Percentiles rank a stretch among this genome's conserved stretches.
phyloP scores from a whole-genome alignment of 805 yeast genomes.

The Cyberlindnera galapagoensis region DNA sequence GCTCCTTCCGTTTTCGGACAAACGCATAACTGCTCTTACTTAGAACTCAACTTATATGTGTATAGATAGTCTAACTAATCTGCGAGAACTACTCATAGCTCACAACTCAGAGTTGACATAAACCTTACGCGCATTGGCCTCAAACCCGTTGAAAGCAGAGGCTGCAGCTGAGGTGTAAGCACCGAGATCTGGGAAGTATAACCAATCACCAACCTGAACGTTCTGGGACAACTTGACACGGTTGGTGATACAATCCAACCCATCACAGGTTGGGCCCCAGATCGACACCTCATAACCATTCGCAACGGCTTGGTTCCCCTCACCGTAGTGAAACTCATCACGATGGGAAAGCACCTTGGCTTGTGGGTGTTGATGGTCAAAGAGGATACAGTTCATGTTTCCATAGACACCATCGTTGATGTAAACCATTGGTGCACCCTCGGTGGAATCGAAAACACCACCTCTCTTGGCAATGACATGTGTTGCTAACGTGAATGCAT shows the following conservation, averaged over 20 bases:
- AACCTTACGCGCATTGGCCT: constrained; percentile 48
- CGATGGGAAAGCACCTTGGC: constrained; percentile 60
- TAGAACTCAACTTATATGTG: too few relatives aligned
- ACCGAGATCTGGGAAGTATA: constrained; percentile 76
- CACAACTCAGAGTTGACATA: constrained; percentile 54
- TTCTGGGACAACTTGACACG: constrained; percentile 47
- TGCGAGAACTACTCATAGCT: too few relatives aligned
- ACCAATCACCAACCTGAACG: constrained; percentile 85
- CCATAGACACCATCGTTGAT: constrained; percentile 95
- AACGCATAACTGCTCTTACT: too few relatives aligned
- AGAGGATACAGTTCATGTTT: constrained; percentile 87
- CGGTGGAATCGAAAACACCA: constrained; percentile 25
- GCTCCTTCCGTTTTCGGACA: too few relatives aligned
- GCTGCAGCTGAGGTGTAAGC: constrained; percentile 92
- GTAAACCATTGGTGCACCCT: constrained; percentile 62
- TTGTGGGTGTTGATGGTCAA: constrained; percentile 80
- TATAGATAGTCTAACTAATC: too few relatives aligned
- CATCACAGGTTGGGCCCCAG: constrained; percentile 99
- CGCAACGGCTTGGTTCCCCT: constrained; percentile 6
- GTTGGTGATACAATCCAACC: constrained; percentile 73
- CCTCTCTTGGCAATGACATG: constrained; percentile 82
- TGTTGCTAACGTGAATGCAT: constrained; percentile 78
- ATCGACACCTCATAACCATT: constrained; percentile 47
- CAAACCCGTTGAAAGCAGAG: constrained; percentile 89
- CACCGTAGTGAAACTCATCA: constrained; percentile 38